Percentiles rank a stretch among this genome's conserved stretches.
Evolutionary conservation across 192 early-diverging fungal genomes (phyloP).

Genomic region (Backusella macrospora): DNA sequence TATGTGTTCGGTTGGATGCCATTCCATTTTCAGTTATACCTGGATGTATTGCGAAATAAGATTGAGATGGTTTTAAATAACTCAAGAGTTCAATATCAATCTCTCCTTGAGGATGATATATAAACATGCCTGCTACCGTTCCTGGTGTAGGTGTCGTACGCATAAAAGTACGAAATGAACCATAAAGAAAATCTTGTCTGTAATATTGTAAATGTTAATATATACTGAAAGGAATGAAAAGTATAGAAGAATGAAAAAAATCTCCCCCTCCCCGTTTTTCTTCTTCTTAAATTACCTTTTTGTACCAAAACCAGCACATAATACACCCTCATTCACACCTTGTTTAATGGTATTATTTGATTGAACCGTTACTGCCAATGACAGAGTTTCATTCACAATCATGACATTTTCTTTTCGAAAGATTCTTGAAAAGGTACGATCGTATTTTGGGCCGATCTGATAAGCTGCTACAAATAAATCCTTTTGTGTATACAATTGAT

Average conservation of each 20-base stretch:
- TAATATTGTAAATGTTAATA: neutral
- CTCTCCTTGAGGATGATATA: conserved; percentile 18
- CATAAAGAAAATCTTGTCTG: conserved; percentile 27
- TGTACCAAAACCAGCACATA: conserved; percentile 24
- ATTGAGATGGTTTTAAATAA: conserved; percentile 19
- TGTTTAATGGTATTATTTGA: neutral
- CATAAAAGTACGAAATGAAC: conserved; percentile 23
- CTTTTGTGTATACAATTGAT: neutral
- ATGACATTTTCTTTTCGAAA: conserved; percentile 13
- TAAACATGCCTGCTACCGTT: conserved; percentile 27
- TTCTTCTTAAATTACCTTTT: conserved; percentile 10
- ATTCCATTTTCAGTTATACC: conserved; percentile 19
- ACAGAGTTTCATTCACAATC: conserved; percentile 17
- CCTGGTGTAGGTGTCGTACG: conserved; percentile 19
- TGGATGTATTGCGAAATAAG: conserved; percentile 37
- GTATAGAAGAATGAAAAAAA: neutral
- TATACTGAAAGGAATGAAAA: neutral
- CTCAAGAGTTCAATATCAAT: conserved; percentile 35
- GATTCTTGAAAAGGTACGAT: conserved; percentile 18
- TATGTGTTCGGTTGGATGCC: conserved; percentile 22
- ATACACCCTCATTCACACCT: neutral
- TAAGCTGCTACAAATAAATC: neutral
- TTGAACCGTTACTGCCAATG: conserved; percentile 18
- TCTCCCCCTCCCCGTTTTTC: too few species aligned
- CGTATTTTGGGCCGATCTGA: neutral